Evolutionary conservation across 306 rosid species (phyloP), one percentile per base, ranked within the genome.

Genomic region (Cicer pinnatifidum): DNA sequence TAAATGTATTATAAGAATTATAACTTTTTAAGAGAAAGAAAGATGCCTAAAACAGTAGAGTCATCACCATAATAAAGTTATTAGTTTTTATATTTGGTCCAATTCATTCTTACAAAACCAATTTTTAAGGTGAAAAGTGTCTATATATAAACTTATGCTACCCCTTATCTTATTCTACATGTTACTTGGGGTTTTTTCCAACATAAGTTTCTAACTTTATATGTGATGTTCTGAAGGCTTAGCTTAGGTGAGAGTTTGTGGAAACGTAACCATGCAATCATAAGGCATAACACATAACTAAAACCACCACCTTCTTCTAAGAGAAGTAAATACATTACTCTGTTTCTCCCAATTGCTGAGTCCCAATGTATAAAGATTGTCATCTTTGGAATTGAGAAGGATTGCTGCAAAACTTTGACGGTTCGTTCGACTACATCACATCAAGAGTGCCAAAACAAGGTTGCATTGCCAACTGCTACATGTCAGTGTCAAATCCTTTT

Each of bases 401-500:
- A 70, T 28, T 71, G 33, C 39, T 10, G 1, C 74, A 35, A 68
- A 60, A 23, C 16, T 17, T 67, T 28, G 33, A 46, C 16, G 41
- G 12, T 41, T 59, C 65, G 12, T 41, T 59, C 69, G 3, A 13
- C 50, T 39, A 53, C 11, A 35, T 11, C 6, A 7, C 13, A 8
- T 44, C 33, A 17, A 45, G 37, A 45, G 37, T 39, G 38, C 11
- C 46, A 38, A 53, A 52, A 61, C 9, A 58, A 38, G 28, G 9
- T 23, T 68, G 53, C n/a, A 37, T 47, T 40, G 15, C 16, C 41
- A 40, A 28, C 43, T 51, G 52, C 44, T 69, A 72, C 45, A 80
- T 41, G 13, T 60, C 72, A 82, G 67, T 70, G 13, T 45, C 70
- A 85, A 43, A 82, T 11, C 86, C 92, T 45, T 67, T 79, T 19